These are phyloP conservation scores for Saitozyma sp. DNA, from an alignment of 768 basidiomycete species.

Conservation along the genomic window DNA sequence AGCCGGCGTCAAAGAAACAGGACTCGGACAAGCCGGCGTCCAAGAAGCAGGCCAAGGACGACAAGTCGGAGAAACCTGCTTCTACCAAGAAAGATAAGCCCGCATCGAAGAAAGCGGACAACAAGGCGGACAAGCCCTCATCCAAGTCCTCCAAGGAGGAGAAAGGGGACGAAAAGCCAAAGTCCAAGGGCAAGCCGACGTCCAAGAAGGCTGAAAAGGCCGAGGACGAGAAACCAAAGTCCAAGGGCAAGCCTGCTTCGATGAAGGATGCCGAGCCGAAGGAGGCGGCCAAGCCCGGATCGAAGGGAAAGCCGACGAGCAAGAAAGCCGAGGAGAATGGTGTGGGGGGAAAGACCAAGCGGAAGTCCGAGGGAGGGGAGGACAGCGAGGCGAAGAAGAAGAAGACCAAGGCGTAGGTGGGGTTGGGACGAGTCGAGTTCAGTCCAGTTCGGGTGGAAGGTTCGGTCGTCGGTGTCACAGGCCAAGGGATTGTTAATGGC, in stretches of 20 bases:
- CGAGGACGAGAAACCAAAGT: slow-evolving; percentile 17
- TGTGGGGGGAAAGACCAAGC: slow-evolving; percentile 8
- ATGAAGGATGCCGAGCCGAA: slow-evolving; percentile 9
- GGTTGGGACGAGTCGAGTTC: no score
- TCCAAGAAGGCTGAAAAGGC: slow-evolving; percentile 6
- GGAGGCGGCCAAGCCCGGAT: slow-evolving; percentile 23
- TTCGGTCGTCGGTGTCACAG: no score
- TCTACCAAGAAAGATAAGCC: slow-evolving; percentile 41
- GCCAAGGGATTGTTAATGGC: no score
- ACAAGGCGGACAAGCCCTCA: slow-evolving; percentile 13
- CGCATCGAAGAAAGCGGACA: slow-evolving; percentile 37
- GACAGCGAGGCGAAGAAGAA: slow-evolving; percentile 6
- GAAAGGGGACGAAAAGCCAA: slow-evolving; percentile 14
- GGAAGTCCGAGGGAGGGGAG: slow-evolving; percentile 11
- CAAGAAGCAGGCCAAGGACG: slow-evolving; percentile 23
- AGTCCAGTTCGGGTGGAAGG: no score
- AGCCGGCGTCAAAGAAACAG: slow-evolving; percentile 3
- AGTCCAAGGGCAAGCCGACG: slow-evolving; percentile 21
- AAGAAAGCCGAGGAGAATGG: slow-evolving; percentile 13
- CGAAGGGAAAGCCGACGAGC: slow-evolving; percentile 10
- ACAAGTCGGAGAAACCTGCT: not conserved
- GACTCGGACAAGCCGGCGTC: slow-evolving; percentile 14
- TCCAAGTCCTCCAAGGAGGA: slow-evolving; percentile 11
- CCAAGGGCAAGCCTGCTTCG: slow-evolving; percentile 13
- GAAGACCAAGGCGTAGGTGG: slow-evolving; percentile 7